Base-by-base conservation (phyloP, 352 stramenopile genomes). In the Phytophthora ohioensis region DNA sequence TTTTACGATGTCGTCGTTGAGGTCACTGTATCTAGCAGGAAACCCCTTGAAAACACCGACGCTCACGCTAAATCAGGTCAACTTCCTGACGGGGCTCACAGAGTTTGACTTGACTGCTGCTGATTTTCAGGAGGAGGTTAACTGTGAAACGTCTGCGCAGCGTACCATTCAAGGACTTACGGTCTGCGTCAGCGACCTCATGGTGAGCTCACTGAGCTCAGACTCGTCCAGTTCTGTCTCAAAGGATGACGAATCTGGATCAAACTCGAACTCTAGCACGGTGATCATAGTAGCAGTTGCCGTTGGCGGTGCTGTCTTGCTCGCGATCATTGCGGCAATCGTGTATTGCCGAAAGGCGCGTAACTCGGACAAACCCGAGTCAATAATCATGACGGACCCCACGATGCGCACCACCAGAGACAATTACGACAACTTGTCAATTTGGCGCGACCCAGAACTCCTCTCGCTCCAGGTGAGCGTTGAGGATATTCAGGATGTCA, bases 401-500 rank as follows among this genome's bases (percentile, higher is more conserved):
- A 71, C 67, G 2, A 51, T 59, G 30, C 61, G 51, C 17, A 71
- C 30, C 43, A 66, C 62, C 9, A 47, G 56, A 13, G 53, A 62
- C 32, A 76, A 69, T 46, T 55, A 65, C 49, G 57, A 64, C n/a
- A 73, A 72, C 9, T 61, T 70, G 39, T 67, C 61, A 15, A 51
- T 75, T 42, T 75, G 71, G 71, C 60, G 62, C 8, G 61, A 78
- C 13, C 42, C 51, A 3, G 59, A 66, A 46, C 51, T 78, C 5
- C 41, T 75, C 2, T 58, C 57, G 7, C 21, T 78, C 6, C 71
- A 75, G 31, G 36, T 75, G 13, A 59, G 45, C 11, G 41, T 49
- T 49, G 45, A 78, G 0, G 66, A 69, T 42, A 73, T 75, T 11
- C 48, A 76, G 13, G 71, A 79, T 48, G 36, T 79, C 31, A 60